Conservation (phyloP, 169 alveolate genomes). For the Plasmodium vinckei region DNA sequence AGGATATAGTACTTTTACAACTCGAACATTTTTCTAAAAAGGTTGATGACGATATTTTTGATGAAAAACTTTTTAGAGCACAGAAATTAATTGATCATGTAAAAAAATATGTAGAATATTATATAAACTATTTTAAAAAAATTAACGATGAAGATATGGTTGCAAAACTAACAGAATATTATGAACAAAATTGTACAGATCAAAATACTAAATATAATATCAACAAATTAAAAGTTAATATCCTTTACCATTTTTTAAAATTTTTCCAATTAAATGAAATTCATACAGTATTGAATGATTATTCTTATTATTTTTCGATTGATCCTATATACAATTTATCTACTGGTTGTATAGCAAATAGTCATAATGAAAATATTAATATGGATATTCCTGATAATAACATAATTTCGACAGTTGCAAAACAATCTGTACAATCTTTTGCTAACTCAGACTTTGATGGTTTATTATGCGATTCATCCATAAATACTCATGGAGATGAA, state of each 20-base stretch:
- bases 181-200: slow-evolving; percentile 27
- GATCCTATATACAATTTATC: slow-evolving; percentile 12
- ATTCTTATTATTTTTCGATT: slow-evolving; percentile 53
- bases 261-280: slow-evolving; percentile 71
- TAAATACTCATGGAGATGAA: no score
- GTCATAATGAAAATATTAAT: neutral
- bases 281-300: slow-evolving; percentile 23
- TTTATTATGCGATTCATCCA: neutral
- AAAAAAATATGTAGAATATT: slow-evolving; percentile 52
- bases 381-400: neutral
- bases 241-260: slow-evolving; percentile 34
- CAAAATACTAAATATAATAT: slow-evolving; percentile 57
- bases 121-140: slow-evolving; percentile 58
- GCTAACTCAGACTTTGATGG: slow-evolving; percentile 24
- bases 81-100: slow-evolving; percentile 69
- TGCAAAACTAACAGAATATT: slow-evolving; percentile 30
- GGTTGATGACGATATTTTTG: slow-evolving; percentile 63
- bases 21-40: slow-evolving; percentile 47
- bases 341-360: neutral
- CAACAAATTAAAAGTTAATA: slow-evolving; percentile 52
- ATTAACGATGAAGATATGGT: slow-evolving; percentile 21
- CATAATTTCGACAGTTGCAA: neutral
- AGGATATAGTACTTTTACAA: slow-evolving; percentile 38
- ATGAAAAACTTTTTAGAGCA: slow-evolving; percentile 69
- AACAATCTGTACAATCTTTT: slow-evolving; percentile 11